Evolutionary conservation across 495 filamentous ascomycete genomes (phyloP), one percentile per base, ranked within the genome.

Genomic region (Cercophora samala): DNA sequence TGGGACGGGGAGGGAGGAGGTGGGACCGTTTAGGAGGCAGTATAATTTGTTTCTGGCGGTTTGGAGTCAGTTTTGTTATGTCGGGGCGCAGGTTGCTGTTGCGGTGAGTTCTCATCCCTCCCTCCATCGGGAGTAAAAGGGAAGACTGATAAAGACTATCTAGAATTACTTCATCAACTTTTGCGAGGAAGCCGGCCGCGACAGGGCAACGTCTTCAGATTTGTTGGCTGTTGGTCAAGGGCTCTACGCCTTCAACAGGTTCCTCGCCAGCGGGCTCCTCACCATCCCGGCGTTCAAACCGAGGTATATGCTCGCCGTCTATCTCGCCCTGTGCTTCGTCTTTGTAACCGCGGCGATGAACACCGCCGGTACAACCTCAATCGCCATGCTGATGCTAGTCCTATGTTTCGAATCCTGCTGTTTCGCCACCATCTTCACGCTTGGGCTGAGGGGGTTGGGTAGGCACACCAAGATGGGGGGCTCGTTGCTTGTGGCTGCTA

Each of bases 341-440:
- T 90, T 90, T 75, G 79, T 83, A 54, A 74, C 80, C 18, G 80
- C 83, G 3, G 78, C 84, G 51, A 88, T 88, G 64, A 81, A 77
- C 5, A 78, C 82, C 23, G 66, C 75, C n/a, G 84, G 85, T 6
- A 79, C 82, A 60, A 79, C 80, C 18, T 83, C 82, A 42, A 78
- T 91, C 66, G 82, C 83, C 9, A 81, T 89, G 76, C 76, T 90
- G 18, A 84, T 82, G 70, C 74, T 91, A 8, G 86, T 89, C 13
- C 75, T 92, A 21, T 89, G 87, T 78, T 91, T 89, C 75, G 89
- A 89, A 71, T 85, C 83, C 29, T 83, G 80, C 76, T 86, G 87
- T 77, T 91, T 91, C 82, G 85, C 89, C 13, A 88, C 85, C 56
- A 91, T 90, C 73, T 86, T 91, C 73, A 85, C 87, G 5, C 82